Base-by-base conservation (phyloP, 768 basidiomycete genomes). In the Boletus rufocinnamomeus region DNA sequence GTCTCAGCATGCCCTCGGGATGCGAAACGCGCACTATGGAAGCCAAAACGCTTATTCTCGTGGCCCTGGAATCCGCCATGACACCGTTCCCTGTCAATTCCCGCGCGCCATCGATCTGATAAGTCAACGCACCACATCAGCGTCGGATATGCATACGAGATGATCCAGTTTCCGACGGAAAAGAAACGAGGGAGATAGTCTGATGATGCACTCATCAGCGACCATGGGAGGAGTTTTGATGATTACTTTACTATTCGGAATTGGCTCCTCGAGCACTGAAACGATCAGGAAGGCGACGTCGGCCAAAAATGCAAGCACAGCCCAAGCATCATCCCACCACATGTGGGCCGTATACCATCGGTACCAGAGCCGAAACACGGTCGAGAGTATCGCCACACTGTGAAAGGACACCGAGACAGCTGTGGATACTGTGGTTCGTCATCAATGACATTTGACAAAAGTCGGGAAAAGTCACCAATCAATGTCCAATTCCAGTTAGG, bases 281-380 rank as follows among this genome's bases (percentile, higher is more conserved):
- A 6, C 52, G 16, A 63, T 16, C 7, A 66, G 19, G 57, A 52
- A 66, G 2, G 46, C 38, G 2, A 61, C 25, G 35, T 69, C 60
- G 9, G 58, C 58, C 44, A 62, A 43, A 17, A 64, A 45, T 5
- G 68, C 69, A 3, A 66, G 13, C 14, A 9, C 28, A 2, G 64
- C 69, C 61, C 61, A 66, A 5, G 50, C 63, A 37, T 70, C 71
- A 25, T 70, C 69, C 40, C 40, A 41, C 40, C 40, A 41, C n/a
- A 41, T 41, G 10, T 64, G 68, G 6, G 30, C 46, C 21, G 43
- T 63, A 45, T 57, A 44, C 65, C 58, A 67, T 48, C 59, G 50
- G 32, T 64, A 72, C 55, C 60, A 62, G 40, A 68, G 54, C 40
- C 69, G 59, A 43, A 72, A 70, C 32, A 66, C 11, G 13, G 68